Conservation (phyloP, 2,329 filamentous ascomycete species). For the Sporothrix phasma region DNA sequence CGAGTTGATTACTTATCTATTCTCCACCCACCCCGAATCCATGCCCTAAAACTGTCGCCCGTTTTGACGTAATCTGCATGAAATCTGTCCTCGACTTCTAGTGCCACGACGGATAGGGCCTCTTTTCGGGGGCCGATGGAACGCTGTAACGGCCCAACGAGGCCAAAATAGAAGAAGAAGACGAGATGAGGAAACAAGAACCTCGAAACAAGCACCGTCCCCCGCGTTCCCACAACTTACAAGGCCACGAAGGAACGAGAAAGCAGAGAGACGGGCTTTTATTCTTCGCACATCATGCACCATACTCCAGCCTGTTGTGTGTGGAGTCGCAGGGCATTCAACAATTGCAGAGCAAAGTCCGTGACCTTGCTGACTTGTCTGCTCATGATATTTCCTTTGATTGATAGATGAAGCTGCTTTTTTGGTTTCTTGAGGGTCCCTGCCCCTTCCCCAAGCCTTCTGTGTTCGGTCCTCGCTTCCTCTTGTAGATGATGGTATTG, state of each 20-base stretch:
- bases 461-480: not conserved
- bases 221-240: not conserved
- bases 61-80: not conserved
- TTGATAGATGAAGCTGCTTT: not conserved
- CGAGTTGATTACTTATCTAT: no score
- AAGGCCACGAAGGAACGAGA: no score
- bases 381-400: no score
- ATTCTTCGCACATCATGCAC: not conserved
- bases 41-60: not conserved
- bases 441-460: not conserved
- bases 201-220: not conserved
- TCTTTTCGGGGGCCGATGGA: not conserved
- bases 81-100: not conserved
- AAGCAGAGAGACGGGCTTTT: not conserved
- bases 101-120: not conserved
- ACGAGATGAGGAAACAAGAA: not conserved
- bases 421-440: not conserved
- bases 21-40: conserved; percentile 2
- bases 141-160: not conserved
- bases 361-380: no score
- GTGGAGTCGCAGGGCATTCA: not conserved
- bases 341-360: no score
- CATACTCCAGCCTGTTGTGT: not conserved
- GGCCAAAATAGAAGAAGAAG: not conserved
- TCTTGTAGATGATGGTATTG: not conserved